Base-by-base conservation (phyloP, 805 yeast genomes). In the Zygosaccharomyces rouxii region DNA sequence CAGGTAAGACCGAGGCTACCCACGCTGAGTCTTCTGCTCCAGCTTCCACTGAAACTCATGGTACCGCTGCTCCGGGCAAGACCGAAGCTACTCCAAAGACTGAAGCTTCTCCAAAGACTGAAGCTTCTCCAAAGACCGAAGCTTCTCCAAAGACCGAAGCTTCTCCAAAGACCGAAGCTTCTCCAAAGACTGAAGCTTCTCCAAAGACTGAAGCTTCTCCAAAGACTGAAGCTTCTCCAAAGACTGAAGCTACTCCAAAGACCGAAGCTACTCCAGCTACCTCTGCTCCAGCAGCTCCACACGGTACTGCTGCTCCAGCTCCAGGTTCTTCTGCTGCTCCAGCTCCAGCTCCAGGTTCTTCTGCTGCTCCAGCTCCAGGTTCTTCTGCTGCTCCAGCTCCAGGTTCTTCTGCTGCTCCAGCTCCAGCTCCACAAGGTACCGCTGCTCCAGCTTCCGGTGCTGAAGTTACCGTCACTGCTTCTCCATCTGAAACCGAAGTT, bases 401-500 rank as follows among this genome's bases (percentile, higher is more conserved):
- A 16, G 22, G 30, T 29, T 7, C 35, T 26, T 35, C 25, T 37
- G 39, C 25, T 35, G 40, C 47, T 23, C 31, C 48, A 18, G 38
- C 44, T 28, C 25, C 47, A 21, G 25, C 48, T 13, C 29, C 35
- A 16, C 5, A n/a, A 14, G 14, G 13, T 38, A 42, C 48, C 38
- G 47, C 62, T 25, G 42, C 33, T 9, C 46, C 55, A 39, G 30
- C 42, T n/a, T 14, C 41, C 19, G 26, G 16, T 18, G 16, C 16
- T 23, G 42, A 39, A 14, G 37, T 44, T 30, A 55, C 56, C 14
- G 55, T 51, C 40, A 53, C 60, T 28, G 29, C 47, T 18, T 14
- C 26, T 35, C 21, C 35, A 38, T 22, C 23, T 35, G 28, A 25
- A n/a, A 30, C 33, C 42, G 29, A 38, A 14, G 38, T 23, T 33